Evolutionary conservation across 371 early-diverging fungal genomes (phyloP).

Genomic region (Funneliformis caledonium): DNA sequence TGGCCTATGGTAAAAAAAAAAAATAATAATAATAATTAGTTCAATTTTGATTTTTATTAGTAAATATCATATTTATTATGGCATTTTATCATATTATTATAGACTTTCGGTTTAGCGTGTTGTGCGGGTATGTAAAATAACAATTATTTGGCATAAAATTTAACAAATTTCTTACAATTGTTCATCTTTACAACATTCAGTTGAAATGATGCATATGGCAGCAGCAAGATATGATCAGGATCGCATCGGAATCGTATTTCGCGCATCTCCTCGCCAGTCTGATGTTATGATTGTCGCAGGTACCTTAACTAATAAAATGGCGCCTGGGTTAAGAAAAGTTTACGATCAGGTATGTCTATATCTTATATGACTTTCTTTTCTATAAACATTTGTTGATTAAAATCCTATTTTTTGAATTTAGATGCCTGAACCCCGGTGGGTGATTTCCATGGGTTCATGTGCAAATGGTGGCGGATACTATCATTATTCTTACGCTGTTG

Average conservation of each 20-base stretch:
- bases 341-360: conserved; percentile 79
- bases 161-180: not conserved
- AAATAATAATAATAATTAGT: too few relatives aligned
- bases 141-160: not conserved
- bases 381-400: conserved; percentile 6
- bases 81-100: not conserved
- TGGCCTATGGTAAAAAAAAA: conserved; percentile 80
- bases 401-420: conserved; percentile 46
- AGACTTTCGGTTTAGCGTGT: conserved; percentile 97
- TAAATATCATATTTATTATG: not conserved
- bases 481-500: conserved; percentile 97
- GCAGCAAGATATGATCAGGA: conserved; percentile 98
- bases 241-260: conserved; percentile 96
- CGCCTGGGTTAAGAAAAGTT: conserved; percentile 95
- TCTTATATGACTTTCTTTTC: not conserved
- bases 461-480: conserved; percentile 99
- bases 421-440: conserved; percentile 98
- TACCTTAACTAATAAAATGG: conserved; percentile 98
- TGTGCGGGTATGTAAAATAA: conserved; percentile 75
- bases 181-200: conserved; percentile 35
- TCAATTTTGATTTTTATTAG: not conserved
- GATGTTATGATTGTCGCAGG: conserved; percentile 99
- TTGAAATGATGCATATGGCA: conserved; percentile 98
- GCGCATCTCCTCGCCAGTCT: conserved; percentile 97
- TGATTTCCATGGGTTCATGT: conserved; percentile 98